A percentile compares a stretch with the other conserved stretches of the same genome.
These are phyloP conservation scores for Gnomoniopsis smithogilvyi DNA, from an alignment of 2,329 filamentous ascomycete species.

Conservation along the genomic window DNA sequence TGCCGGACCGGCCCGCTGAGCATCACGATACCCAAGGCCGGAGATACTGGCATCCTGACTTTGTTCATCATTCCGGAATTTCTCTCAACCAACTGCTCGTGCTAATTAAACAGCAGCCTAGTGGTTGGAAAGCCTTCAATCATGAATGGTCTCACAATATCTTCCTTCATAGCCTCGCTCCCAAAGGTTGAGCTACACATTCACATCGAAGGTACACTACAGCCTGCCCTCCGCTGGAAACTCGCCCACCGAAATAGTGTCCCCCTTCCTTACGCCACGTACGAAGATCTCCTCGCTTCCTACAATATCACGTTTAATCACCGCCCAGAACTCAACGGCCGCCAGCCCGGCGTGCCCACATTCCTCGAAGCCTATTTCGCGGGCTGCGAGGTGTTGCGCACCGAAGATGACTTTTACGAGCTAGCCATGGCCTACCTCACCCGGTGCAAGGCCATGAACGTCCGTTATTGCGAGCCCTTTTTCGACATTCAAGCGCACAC, in stretches of 20 bases:
- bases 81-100: too few relatives aligned
- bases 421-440: slow-evolving; percentile 36
- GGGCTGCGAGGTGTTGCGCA: slow-evolving; percentile 30
- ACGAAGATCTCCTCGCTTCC: slow-evolving; percentile 30
- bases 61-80: too few relatives aligned
- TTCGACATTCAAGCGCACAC: slow-evolving; percentile 42
- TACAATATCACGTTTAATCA: slow-evolving; percentile 34
- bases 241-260: slow-evolving; percentile 36
- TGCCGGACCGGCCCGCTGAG: too few relatives aligned
- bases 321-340: slow-evolving; percentile 34
- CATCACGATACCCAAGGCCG: too few relatives aligned
- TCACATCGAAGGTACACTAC: slow-evolving; percentile 44
- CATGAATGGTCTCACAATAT: not conserved
- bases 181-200: slow-evolving; percentile 45
- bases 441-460: slow-evolving; percentile 31
- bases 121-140: not conserved
- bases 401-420: slow-evolving; percentile 36
- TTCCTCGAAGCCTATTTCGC: slow-evolving; percentile 33
- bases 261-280: slow-evolving; percentile 27
- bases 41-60: too few relatives aligned
- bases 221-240: slow-evolving; percentile 37
- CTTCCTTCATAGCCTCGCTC: slow-evolving; percentile 19
- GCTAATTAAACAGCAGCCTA: too few relatives aligned
- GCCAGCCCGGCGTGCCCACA: slow-evolving; percentile 25
- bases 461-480: slow-evolving; percentile 38